phyloP scores from a whole-genome alignment of 352 stramenopile species.

The Globisporangium uncinulatum region DNA sequence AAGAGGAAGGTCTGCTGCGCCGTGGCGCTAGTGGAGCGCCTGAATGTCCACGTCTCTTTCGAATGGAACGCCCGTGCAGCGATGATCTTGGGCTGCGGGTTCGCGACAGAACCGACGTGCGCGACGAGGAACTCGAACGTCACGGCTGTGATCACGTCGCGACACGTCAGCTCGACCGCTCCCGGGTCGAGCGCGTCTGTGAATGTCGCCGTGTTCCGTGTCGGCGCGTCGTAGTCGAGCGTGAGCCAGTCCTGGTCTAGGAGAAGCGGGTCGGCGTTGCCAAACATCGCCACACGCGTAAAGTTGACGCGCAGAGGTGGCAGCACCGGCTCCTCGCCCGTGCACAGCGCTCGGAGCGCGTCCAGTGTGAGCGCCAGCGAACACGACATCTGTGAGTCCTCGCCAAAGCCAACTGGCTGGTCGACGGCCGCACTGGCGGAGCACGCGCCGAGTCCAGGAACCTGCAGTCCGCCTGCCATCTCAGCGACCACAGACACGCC shows the following conservation, averaged over 20 bases:
- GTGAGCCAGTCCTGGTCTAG: slow-evolving; percentile 29
- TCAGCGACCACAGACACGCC: slow-evolving; percentile 18
- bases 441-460: slow-evolving; percentile 28
- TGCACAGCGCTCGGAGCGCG: slow-evolving; percentile 25
- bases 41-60: slow-evolving; percentile 32
- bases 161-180: slow-evolving; percentile 21
- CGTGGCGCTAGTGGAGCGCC: slow-evolving; percentile 8
- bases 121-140: slow-evolving; percentile 41
- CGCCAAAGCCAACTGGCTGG: slow-evolving; percentile 24
- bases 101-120: slow-evolving; percentile 17
- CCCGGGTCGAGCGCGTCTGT: slow-evolving; percentile 13
- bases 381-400: slow-evolving; percentile 30
- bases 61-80: slow-evolving; percentile 26
- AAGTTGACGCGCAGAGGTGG: slow-evolving; percentile 27
- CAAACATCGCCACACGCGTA: slow-evolving; percentile 31
- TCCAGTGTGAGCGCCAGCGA: slow-evolving; percentile 21
- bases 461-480: slow-evolving; percentile 23
- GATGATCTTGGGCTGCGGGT: slow-evolving; percentile 40
- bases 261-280: slow-evolving; percentile 35
- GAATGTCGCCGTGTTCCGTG: slow-evolving; percentile 16
- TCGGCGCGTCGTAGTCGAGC: slow-evolving; percentile 31
- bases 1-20: slow-evolving; percentile 21
- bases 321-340: slow-evolving; percentile 12
- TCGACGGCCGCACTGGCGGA: not conserved
- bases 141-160: slow-evolving; percentile 20